Percentiles rank a stretch among this genome's conserved stretches.
Conservation (phyloP, 2,329 filamentous ascomycete species). For the Colletotrichum noveboracense region DNA sequence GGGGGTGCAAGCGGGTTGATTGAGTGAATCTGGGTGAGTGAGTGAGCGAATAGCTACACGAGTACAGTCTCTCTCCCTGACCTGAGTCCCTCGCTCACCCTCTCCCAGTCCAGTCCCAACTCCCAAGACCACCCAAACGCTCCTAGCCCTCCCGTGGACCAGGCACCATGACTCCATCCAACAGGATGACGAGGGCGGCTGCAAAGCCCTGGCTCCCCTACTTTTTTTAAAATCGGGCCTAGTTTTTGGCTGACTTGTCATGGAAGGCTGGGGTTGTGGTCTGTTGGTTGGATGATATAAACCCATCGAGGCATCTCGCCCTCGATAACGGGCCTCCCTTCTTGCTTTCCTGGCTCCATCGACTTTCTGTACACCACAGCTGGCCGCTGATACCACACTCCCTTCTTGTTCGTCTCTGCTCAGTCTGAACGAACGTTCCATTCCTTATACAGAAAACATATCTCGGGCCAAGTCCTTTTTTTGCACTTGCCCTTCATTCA, state of each 20-base stretch:
- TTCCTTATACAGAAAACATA: conserved; percentile 13
- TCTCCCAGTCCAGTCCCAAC: neutral
- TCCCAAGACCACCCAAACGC: neutral
- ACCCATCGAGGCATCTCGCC: conserved; percentile 3
- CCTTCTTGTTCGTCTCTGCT: conserved; percentile 12
- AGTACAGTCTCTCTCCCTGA: neutral
- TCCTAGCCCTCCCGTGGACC: neutral
- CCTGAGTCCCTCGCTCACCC: neutral
- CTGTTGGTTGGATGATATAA: conserved; percentile 23
- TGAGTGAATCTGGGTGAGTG: neutral
- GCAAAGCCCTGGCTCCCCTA: neutral
- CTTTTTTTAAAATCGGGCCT: neutral
- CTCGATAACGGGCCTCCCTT: conserved; percentile 8
- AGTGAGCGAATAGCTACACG: neutral
- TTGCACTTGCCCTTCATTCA: neutral
- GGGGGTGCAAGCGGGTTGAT: conserved; percentile 9
- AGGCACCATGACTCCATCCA: neutral
- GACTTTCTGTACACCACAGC: conserved; percentile 14
- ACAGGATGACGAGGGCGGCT: neutral
- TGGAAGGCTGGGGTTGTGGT: neutral
- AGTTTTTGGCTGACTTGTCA: neutral
- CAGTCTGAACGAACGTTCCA: conserved; percentile 16
- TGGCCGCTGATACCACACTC: conserved; percentile 19
- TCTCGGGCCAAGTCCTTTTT: neutral
- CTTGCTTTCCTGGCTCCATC: conserved; percentile 5